These are phyloP conservation scores for Barnettozyma vustinii DNA, from an alignment of 805 yeast genomes.

Conservation along the genomic window DNA sequence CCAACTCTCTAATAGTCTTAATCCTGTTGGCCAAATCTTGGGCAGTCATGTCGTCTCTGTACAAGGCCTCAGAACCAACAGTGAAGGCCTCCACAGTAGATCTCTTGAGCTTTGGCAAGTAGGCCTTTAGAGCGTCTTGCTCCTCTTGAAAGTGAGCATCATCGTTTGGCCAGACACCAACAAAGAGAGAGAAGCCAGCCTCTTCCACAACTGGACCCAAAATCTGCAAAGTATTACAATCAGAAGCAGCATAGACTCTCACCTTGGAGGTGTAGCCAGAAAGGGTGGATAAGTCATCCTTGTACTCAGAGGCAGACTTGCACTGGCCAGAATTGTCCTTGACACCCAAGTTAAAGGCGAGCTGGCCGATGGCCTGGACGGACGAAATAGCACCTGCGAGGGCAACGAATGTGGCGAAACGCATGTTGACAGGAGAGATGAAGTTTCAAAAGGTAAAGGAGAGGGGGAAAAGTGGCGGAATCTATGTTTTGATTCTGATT, in stretches of 20 bases:
- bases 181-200: constrained; percentile 67
- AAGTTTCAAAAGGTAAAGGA: not conserved
- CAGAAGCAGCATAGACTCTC: constrained; percentile 89
- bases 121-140: constrained; percentile 59
- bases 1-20: constrained; percentile 50
- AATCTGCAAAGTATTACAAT: constrained; percentile 81
- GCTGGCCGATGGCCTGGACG: constrained; percentile 57
- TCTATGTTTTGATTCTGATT: not conserved
- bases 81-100: constrained; percentile 68
- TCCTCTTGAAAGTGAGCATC: constrained; percentile 72
- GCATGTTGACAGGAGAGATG: constrained; percentile 14
- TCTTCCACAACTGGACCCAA: constrained; percentile 84
- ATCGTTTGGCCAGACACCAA: constrained; percentile 95
- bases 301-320: constrained; percentile 68
- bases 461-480: not conserved
- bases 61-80: constrained; percentile 94
- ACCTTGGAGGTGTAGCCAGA: constrained; percentile 56
- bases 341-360: constrained; percentile 87
- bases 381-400: constrained; percentile 44
- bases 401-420: constrained; percentile 18
- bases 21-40: constrained; percentile 65
- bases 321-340: constrained; percentile 69
- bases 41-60: constrained; percentile 84
- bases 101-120: constrained; percentile 68
- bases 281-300: constrained; percentile 57